Conservation (phyloP, 2,329 filamentous ascomycete genomes). For the Tolypocladium inflatum region DNA sequence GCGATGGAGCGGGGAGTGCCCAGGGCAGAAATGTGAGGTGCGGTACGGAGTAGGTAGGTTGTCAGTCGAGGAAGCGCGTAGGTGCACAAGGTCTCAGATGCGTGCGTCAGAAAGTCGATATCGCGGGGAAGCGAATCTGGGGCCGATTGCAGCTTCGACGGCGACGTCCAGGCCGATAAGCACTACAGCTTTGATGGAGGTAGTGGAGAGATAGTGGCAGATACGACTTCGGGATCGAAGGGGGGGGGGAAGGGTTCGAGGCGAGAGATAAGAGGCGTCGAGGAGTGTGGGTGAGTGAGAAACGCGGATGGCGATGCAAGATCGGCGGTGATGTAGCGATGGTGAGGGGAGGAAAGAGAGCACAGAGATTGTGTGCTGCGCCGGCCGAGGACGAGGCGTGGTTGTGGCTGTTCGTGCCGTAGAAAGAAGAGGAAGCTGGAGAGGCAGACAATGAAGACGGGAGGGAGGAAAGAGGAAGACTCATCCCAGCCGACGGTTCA, state of each 20-base stretch:
- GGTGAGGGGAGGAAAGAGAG: neutral
- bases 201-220: neutral
- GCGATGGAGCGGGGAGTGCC: neutral
- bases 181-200: neutral
- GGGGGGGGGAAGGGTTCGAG: neutral
- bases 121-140: constrained; percentile 1
- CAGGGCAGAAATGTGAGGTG: neutral
- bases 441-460: constrained; percentile 4
- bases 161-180: neutral
- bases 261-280: neutral
- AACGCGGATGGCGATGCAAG: neutral
- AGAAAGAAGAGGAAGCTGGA: neutral
- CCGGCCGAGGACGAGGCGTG: neutral
- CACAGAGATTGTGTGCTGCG: neutral
- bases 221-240: neutral
- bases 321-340: neutral
- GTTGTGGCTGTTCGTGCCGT: neutral
- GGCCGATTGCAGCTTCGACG: neutral
- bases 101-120: neutral
- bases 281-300: neutral
- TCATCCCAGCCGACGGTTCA: neutral
- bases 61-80: neutral
- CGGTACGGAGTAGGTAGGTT: neutral
- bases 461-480: constrained; percentile 1
- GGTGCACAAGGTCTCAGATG: neutral